Evolutionary conservation across 495 filamentous ascomycete species (phyloP).

Genomic region (Daldinia concentrica): DNA sequence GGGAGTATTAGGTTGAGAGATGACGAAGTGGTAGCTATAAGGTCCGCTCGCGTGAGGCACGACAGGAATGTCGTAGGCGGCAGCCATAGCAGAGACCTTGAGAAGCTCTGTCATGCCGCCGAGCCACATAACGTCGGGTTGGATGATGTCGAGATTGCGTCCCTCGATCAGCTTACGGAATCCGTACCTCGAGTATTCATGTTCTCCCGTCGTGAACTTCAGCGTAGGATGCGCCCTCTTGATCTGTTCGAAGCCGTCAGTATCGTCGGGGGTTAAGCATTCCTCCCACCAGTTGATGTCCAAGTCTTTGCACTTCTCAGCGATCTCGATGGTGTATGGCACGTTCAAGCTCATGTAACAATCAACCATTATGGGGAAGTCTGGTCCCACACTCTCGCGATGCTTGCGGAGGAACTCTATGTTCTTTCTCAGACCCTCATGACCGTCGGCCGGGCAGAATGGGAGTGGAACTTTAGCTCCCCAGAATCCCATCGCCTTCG

Average conservation of each 20-base stretch:
- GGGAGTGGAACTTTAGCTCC: conserved; percentile 90
- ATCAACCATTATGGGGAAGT: conserved; percentile 93
- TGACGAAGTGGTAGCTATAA: conserved; percentile 94
- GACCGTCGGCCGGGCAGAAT: conserved; percentile 86
- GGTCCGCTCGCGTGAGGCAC: conserved; percentile 93
- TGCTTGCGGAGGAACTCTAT: conserved; percentile 86
- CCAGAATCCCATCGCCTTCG: conserved; percentile 84
- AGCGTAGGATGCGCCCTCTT: conserved; percentile 89
- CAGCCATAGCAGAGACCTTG: conserved; percentile 85
- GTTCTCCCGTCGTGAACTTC: conserved; percentile 94
- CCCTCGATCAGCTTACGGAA: conserved; percentile 94
- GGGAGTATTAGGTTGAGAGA: conserved; percentile 87
- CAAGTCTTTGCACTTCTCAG: conserved; percentile 78
- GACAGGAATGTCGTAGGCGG: conserved; percentile 91
- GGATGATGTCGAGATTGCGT: conserved; percentile 90
- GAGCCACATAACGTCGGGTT: conserved; percentile 97
- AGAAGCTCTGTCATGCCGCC: conserved; percentile 92
- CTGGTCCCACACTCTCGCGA: conserved; percentile 82
- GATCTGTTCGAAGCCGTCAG: conserved; percentile 85
- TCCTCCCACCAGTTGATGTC: conserved; percentile 98
- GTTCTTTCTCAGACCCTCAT: conserved; percentile 83
- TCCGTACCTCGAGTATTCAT: conserved; percentile 90
- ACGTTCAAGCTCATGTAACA: conserved; percentile 97
- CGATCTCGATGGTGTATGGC: conserved; percentile 88
- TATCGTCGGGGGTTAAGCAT: conserved; percentile 87